Evolutionary conservation across 1,139 yeast species (phyloP).

Genomic region (Entelexis paramagnoliae): DNA sequence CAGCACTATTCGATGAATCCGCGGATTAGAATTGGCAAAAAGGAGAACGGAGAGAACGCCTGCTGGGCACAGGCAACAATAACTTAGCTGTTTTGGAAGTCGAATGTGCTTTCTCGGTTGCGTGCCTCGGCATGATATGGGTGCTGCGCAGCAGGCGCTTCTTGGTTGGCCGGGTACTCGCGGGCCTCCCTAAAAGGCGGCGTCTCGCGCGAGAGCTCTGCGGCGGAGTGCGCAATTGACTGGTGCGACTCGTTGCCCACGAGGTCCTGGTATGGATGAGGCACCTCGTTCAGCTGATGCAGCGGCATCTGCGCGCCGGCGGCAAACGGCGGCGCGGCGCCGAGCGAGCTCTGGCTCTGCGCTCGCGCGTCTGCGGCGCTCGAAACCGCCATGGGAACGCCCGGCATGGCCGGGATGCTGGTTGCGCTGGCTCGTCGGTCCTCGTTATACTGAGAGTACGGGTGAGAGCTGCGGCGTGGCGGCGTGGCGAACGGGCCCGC

Average conservation of each 20-base stretch:
- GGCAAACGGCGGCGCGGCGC: neutral
- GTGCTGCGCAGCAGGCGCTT: neutral
- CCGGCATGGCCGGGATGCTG: conserved; percentile 2
- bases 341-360: neutral
- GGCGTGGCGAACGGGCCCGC: conserved; percentile 20
- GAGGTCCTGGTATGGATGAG: conserved; percentile 18
- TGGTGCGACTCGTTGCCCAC: conserved; percentile 12
- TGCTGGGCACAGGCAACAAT: neutral
- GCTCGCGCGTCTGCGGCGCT: neutral
- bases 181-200: neutral
- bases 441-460: neutral
- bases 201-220: neutral
- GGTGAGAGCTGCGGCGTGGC: conserved; percentile 8
- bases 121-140: conserved; percentile 11
- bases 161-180: neutral
- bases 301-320: conserved; percentile 1
- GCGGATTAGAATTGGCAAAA: neutral
- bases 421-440: conserved; percentile 3
- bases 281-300: conserved; percentile 11
- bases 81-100: conserved; percentile 5
- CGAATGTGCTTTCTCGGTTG: conserved; percentile 13
- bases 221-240: conserved; percentile 6
- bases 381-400: neutral
- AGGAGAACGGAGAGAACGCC: neutral
- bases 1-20: too few relatives aligned